Evolutionary conservation across 2,329 filamentous ascomycete species (phyloP), one percentile per base, ranked within the genome.

Genomic region (Onygenales sp.): DNA sequence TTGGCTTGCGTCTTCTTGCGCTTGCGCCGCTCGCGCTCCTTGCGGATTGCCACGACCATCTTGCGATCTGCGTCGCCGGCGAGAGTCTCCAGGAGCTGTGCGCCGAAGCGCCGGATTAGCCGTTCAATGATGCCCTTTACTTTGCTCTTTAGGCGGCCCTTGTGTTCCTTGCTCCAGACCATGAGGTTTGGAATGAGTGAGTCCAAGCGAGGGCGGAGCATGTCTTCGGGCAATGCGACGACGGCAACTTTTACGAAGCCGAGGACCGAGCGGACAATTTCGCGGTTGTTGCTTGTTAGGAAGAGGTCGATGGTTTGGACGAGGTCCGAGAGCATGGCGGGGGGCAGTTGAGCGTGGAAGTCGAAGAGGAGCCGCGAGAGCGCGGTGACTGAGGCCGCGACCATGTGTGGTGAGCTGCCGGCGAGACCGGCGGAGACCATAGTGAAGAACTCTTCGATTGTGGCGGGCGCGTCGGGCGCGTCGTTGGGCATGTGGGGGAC

Each of bases 61-160:
- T 97, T 98, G 61, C 84, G 84, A 71, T 96, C 92, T 21, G 82
- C 82, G 63, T 94, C 88, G 2, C 91, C 92, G 55, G 88, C 91
- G 68, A 87, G 78, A 59, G 82, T 81, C 71, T 93, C 88, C 10
- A 98, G 81, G 33, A 82, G 72, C 2, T 92, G 86, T 45, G 87
- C 86, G 47, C 93, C 91, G 65, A 96, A 97, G 54, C 92, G 84
- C 47, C 92, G 83, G 21, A 97, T 86, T 80, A 96, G 89, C 51
- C 93, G 84, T 73, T 98, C 93, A 13, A 98, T 75, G 58, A 98
- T 97, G 66, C 96, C 91, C 82, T 96, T 97, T 61, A 98, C 91
- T 76, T 97, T 98, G 49, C 88, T 85, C 64, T 92, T 89, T 75
- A 98, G 93, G 67, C 95, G 90, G 10, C 90, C 90, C 75, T 97